Base-by-base conservation (phyloP, 306 rosid genomes). In the Argentina anserina region DNA sequence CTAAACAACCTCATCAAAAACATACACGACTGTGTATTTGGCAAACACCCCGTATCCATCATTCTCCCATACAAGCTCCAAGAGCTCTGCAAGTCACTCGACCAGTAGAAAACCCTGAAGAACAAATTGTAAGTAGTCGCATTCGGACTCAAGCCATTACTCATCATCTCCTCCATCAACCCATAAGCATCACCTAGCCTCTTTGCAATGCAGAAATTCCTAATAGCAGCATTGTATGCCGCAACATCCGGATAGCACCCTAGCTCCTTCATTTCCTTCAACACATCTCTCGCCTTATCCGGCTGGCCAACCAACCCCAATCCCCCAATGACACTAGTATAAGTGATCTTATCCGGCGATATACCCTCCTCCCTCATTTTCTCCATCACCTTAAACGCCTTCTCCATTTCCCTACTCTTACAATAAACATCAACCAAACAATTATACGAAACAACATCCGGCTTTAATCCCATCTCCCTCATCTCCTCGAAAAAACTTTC, bases 11-110 rank as follows among this genome's bases (percentile, higher is more conserved):
- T 87, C 67, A 89, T 81, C 33, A 93, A 76, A 64, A 93, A 93
- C 97, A 93, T 87, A 64, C 97, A 91, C n/a, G 97, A 89, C 61
- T 91, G 91, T 1, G 98, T 93, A 68, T 89, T 91, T 13, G 91
- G 94, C 79, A 89, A 76, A 43, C 97, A 89, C 17, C 90, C 89
- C 5, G 78, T 75, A 43, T 43, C 68, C 82, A 86, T 89, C 98
- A 93, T 91, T 80, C 86, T 84, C 67, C 26, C 26, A 55, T 93
- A 93, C 83, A 93, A 78, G 76, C 74, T 85, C 92, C 96, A 87
- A 0, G 96, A 87, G 79, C 87, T 84, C 74, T 60, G 61, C 60
- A 89, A 80, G 84, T 93, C 96, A 76, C 86, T 86, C 5, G 91
- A 84, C 98, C 97, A 91, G 81, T 47, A 89, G 78, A 72, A 89